Base-by-base conservation (phyloP, 352 stramenopile genomes). In the Lagenidium sp. region DNA sequence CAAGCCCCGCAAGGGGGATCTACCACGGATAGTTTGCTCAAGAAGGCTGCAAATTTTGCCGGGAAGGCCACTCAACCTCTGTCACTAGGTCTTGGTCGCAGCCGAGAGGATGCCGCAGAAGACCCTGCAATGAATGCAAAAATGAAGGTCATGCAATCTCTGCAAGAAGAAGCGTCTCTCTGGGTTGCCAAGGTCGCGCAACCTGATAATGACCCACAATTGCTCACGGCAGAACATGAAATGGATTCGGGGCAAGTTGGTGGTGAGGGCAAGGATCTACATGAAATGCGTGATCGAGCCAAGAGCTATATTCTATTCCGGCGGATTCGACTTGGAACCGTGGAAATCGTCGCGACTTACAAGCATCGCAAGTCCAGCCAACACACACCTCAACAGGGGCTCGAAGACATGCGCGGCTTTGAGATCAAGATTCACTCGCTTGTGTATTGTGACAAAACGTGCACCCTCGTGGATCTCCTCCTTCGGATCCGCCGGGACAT, bases 401-500 rank as follows among this genome's bases (percentile, higher is more conserved):
- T 93, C 0, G 80, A 93, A 65, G 80, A 93, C 35, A 86, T 93
- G 75, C 70, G 78, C 4, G 80, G 80, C 6, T 87, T 93, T 38
- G 71, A 85, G 44, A 58, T 93, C 55, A 93, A 93, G 55, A 75
- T 87, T 22, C 80, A 87, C 36, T 72, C 80, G 16, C 68, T 93
- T 23, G 80, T 93, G 37, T 93, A 93, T 55, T 85, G 72, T 34
- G 76, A 93, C 53, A 93, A 93, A 55, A 85, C 75, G 22, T 93
- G 80, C 31, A 85, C 78, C n/a, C 41, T 85, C 4, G 37, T 68
- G 23, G 78, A 93, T 38, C 53, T 93, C 8, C 23, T 88, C 1
- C 51, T 90, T 26, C 70, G 80, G 15, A 81, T 93, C 25, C 77
- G 78, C 3, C 70, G 77, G 0, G 80, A 93, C 30, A 82, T 93